These are phyloP conservation scores for Cadophora sp. DNA, from an alignment of 2,329 filamentous ascomycete genomes.

Conservation along the genomic window DNA sequence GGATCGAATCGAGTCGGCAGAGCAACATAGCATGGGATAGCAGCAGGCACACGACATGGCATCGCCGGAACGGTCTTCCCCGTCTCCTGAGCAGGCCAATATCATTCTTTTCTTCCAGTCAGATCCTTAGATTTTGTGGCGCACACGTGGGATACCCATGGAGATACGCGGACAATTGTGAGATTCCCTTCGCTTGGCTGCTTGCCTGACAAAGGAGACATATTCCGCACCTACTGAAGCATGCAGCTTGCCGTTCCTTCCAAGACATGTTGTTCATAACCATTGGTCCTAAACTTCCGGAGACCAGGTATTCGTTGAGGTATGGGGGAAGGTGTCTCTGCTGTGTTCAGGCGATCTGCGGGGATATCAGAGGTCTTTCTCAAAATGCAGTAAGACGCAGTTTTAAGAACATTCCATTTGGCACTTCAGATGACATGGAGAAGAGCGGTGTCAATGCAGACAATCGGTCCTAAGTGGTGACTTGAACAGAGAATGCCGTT, in stretches of 20 bases:
- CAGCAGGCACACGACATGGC: conserved; percentile 29
- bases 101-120: conserved; percentile 20
- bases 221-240: conserved; percentile 19
- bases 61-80: conserved; percentile 30
- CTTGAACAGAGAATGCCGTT: neutral
- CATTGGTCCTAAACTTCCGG: conserved; percentile 25
- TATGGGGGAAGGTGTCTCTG: conserved; percentile 15
- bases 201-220: conserved; percentile 31
- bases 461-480: neutral
- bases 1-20: conserved; percentile 20
- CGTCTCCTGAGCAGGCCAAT: conserved; percentile 23
- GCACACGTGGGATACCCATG: conserved; percentile 32
- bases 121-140: conserved; percentile 21
- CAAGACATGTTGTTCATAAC: conserved; percentile 11
- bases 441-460: conserved; percentile 10
- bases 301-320: conserved; percentile 33
- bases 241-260: conserved; percentile 29
- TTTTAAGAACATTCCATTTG: conserved; percentile 15
- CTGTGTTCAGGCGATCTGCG: conserved; percentile 20
- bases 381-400: neutral
- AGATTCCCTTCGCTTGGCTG: conserved; percentile 25
- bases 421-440: neutral
- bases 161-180: conserved; percentile 31
- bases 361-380: neutral
- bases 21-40: conserved; percentile 10